phyloP scores from a whole-genome alignment of 2,329 filamentous ascomycete genomes.

The Cryoendolithus antarcticus region DNA sequence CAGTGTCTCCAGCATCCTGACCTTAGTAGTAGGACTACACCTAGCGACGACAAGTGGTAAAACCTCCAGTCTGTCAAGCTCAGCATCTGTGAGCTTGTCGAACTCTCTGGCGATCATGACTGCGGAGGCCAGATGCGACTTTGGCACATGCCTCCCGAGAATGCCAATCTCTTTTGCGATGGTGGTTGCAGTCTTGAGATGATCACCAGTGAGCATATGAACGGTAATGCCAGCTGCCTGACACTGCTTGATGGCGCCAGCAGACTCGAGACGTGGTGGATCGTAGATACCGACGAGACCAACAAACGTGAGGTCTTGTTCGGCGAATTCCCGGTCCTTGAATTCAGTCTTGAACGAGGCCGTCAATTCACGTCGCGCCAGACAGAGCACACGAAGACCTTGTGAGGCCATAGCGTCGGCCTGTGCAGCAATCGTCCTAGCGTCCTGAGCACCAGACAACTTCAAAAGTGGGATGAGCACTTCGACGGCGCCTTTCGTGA shows the following conservation, averaged over 20 bases:
- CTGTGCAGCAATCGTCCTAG: conserved; percentile 14
- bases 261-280: conserved; percentile 21
- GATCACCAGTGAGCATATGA: conserved; percentile 38
- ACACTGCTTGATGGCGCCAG: conserved; percentile 30
- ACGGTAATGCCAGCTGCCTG: conserved; percentile 36
- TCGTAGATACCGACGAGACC: conserved; percentile 23
- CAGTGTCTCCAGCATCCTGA: conserved; percentile 35
- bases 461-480: conserved; percentile 18
- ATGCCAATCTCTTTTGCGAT: conserved; percentile 38
- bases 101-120: conserved; percentile 35
- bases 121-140: conserved; percentile 16
- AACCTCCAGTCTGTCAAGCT: conserved; percentile 29
- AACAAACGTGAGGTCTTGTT: conserved; percentile 17
- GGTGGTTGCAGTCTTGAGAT: conserved; percentile 33
- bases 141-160: conserved; percentile 18
- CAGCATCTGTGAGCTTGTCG: conserved; percentile 30
- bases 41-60: conserved; percentile 34
- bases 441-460: conserved; percentile 9
- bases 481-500: conserved; percentile 24
- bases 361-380: conserved; percentile 13
- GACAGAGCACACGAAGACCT: conserved; percentile 22
- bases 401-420: conserved; percentile 19
- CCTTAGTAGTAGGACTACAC: conserved; percentile 35
- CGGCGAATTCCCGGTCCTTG: conserved; percentile 12
- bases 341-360: conserved; percentile 5